These are phyloP conservation scores for Cucumis cinereus DNA, from an alignment of 306 rosid genomes.

Conservation along the genomic window DNA sequence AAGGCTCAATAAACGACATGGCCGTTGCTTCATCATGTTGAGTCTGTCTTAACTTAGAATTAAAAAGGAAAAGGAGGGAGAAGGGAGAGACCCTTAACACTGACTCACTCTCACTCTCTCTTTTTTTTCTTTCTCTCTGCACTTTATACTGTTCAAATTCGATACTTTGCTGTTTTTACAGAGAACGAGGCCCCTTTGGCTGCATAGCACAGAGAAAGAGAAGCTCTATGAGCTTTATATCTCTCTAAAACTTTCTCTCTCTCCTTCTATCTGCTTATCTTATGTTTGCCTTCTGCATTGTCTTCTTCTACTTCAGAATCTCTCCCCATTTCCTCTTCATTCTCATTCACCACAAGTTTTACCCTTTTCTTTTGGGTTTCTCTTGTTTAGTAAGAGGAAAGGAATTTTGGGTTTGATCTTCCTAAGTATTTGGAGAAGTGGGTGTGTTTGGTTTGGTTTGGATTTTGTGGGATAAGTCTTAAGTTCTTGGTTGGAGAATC, in stretches of 20 bases:
- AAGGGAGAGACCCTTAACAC: slow-evolving; percentile 22
- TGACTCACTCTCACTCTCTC: slow-evolving; percentile 2
- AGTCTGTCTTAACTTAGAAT: slow-evolving; percentile 12
- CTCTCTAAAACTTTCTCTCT: slow-evolving; percentile 12
- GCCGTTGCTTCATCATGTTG: slow-evolving; percentile 65
- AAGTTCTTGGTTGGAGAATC: not conserved
- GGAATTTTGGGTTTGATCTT: slow-evolving; percentile 9
- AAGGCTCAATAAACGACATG: slow-evolving; percentile 35
- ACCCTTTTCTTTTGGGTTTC: slow-evolving; percentile 30
- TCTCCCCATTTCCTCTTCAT: slow-evolving; percentile 53
- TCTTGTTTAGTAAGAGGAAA: slow-evolving; percentile 16
- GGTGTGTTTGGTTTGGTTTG: not conserved
- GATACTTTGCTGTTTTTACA: slow-evolving; percentile 66
- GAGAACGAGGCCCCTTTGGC: slow-evolving; percentile 73
- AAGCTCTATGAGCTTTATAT: slow-evolving; percentile 12
- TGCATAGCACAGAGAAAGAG: slow-evolving; percentile 44
- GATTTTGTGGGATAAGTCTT: not conserved
- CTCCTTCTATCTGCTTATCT: not conserved
- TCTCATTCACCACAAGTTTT: slow-evolving; percentile 56
- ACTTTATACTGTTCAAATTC: slow-evolving; percentile 84
- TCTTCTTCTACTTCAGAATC: slow-evolving; percentile 76
- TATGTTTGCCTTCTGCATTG: slow-evolving; percentile 51
- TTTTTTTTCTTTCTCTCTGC: slow-evolving; percentile 17
- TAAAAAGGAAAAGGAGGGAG: not conserved
- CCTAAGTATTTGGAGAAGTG: slow-evolving; percentile 13